These are phyloP conservation scores for Aphanomyces stellatus DNA, from an alignment of 352 stramenopile genomes.

Conservation along the genomic window DNA sequence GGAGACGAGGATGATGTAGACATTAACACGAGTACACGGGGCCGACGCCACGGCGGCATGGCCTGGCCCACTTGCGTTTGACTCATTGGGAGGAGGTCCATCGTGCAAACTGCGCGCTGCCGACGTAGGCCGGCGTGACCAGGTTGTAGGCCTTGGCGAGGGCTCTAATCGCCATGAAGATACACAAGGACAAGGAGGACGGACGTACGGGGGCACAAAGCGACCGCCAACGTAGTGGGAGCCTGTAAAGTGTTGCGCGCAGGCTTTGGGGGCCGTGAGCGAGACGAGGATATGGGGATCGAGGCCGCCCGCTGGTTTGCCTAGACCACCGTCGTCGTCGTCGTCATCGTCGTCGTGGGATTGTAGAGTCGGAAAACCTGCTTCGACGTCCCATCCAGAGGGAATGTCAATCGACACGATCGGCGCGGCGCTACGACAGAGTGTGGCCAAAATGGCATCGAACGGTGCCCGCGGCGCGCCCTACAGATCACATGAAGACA, in stretches of 20 bases:
- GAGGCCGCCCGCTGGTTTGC: constrained; percentile 74
- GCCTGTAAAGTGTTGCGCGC: constrained; percentile 73
- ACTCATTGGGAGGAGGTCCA: neutral
- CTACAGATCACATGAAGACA: constrained; percentile 22
- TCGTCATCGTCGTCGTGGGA: neutral
- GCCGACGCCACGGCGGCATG: too few relatives aligned
- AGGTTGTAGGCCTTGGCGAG: neutral
- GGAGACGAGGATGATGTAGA: too few relatives aligned
- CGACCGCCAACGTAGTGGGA: constrained; percentile 95
- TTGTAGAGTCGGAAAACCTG: constrained; percentile 25
- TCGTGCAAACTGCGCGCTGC: constrained; percentile 5
- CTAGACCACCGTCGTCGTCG: too few relatives aligned
- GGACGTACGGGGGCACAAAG: constrained; percentile 85
- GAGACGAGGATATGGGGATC: constrained; percentile 93
- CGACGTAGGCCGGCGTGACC: neutral
- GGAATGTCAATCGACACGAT: constrained; percentile 98
- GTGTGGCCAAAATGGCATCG: constrained; percentile 69
- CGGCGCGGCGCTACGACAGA: constrained; percentile 49
- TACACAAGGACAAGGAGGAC: neutral
- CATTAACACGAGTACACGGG: too few relatives aligned
- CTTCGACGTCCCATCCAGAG: constrained; percentile 96
- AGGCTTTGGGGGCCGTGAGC: constrained; percentile 96
- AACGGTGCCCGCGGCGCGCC: constrained; percentile 87
- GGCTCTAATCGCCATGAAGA: neutral
- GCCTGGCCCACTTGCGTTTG: neutral